Base-by-base conservation (phyloP, 139 green algal genomes). In the Haematococcus lacustris region DNA sequence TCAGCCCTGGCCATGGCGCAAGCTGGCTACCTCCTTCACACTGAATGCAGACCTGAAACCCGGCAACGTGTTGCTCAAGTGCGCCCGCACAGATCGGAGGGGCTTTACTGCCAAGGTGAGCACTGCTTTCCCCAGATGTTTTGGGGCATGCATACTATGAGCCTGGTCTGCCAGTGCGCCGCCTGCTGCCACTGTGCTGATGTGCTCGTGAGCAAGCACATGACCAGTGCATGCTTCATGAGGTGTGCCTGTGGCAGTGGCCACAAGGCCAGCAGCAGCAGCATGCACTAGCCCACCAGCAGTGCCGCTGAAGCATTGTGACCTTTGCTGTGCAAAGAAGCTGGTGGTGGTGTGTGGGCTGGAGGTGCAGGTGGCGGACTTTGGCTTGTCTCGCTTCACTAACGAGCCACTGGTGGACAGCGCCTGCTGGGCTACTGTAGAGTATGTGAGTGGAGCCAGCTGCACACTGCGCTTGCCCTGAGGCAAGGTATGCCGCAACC, bases 51-150 rank as follows among this genome's bases (percentile, higher is more conserved):
- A 69, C 61, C 74, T 80, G 37, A 80, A 80, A 62, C 74, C 74
- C 0, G 74, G 68, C 30, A 80, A 80, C 68, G 74, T 80, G 37
- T 69, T 80, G 61, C 74, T 80, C 25, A 80, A 73, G 68, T 51
- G 50, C 43, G 53, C 28, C 28, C 61, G 74, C 3, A 69, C 74
- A 21, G 74, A 80, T 61, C 47, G 74, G 2, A 32, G 74, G 7
- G 74, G 74, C 6, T 80, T 80, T 69, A 71, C 57, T 0, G 74
- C 74, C 28, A 80, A 80, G 74, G 73, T 78, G 40, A 1, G 53
- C n/a, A 26, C 4, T 4, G 4, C 13, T 9, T 30, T 4, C 4
- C 28, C 3, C 32, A 17, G 32, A 21, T 4, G 21, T 9, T 17
- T 7, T 3, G 7, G 28, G 7, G 3, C 23, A 32, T 9, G 17